Evolutionary conservation across 2,329 filamentous ascomycete species (phyloP), one percentile per base, ranked within the genome.

Genomic region (Colletotrichum neosansevieriae): DNA sequence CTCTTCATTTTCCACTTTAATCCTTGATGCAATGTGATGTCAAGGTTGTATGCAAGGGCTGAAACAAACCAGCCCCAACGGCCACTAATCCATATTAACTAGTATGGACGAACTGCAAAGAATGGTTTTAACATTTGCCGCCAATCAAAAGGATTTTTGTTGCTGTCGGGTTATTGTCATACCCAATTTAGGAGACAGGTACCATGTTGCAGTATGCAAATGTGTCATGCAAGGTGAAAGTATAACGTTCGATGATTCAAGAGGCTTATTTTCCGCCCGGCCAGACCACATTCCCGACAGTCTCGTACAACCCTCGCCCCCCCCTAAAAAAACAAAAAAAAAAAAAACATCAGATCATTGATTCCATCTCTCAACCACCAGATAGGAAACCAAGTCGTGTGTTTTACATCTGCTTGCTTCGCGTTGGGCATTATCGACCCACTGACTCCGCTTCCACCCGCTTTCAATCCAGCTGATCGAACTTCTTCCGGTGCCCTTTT

Each of bases 401-500:
- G 32, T 6, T n/a, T 29, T 51, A 29, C 49, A 34, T 1, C 21
- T n/a, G 15, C 24, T 29, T 29, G n/a, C 21, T 32, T 29, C 49
- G 49, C 11, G 32, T n/a, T 24, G 21, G 15, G 17, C 32, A 38
- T 42, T n/a, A 50, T 21, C 11, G 42, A 24, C 44, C 57, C 57
- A 34, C 32, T n/a, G 17, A 45, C 36, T 53, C 34, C 45, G 36
- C 4, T 42, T 32, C 47, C 6, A 6, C 36, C 10, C 47, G 24
- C 34, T 44, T 40, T 2, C 15, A 34, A 81, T 87, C 24, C 63
- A 58, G 36, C 64, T 78, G 58, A 19, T 78, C n/a, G n/a, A n/a
- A n/a, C n/a, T n/a, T n/a, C n/a, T n/a, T n/a, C n/a, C n/a, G n/a
- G n/a, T n/a, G n/a, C n/a, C n/a, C n/a, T n/a, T n/a, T n/a, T n/a